Percentiles rank a stretch among this genome's conserved stretches.
phyloP scores from a whole-genome alignment of 2,329 filamentous ascomycete genomes.

The Metarhizium anisopliae region DNA sequence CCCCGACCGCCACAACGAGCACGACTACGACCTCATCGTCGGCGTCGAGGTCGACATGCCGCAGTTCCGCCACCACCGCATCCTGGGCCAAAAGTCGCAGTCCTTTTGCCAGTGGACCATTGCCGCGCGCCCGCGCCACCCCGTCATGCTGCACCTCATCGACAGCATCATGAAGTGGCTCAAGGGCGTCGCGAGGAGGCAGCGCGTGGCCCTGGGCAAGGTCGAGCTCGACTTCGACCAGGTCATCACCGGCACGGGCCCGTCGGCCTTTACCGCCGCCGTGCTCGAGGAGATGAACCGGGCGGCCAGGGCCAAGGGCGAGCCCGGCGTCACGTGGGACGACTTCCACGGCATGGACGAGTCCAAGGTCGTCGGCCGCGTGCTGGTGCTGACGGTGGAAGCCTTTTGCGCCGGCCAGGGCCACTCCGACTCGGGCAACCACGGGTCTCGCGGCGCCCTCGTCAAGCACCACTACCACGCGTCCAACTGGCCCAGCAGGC shows the following conservation, averaged over 20 bases:
- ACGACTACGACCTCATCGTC: slow-evolving; percentile 62
- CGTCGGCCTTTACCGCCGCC: slow-evolving; percentile 59
- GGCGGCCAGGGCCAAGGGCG: slow-evolving; percentile 4
- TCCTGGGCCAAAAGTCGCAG: slow-evolving; percentile 57
- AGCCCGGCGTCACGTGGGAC: slow-evolving; percentile 44
- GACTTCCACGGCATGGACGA: slow-evolving; percentile 57
- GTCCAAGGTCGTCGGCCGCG: slow-evolving; percentile 53
- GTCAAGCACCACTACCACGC: slow-evolving; percentile 71
- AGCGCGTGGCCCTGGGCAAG: slow-evolving; percentile 48
- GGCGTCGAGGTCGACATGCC: slow-evolving; percentile 65
- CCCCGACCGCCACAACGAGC: slow-evolving; percentile 46
- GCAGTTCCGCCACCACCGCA: slow-evolving; percentile 51
- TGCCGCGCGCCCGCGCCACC: slow-evolving; percentile 56
- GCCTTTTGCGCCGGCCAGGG: slow-evolving; percentile 66
- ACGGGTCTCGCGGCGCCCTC: slow-evolving; percentile 54
- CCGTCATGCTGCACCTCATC: slow-evolving; percentile 59
- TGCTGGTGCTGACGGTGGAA: slow-evolving; percentile 61
- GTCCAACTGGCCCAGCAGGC: slow-evolving; percentile 59
- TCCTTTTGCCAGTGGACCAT: slow-evolving; percentile 74
- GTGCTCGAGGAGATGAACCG: slow-evolving; percentile 55
- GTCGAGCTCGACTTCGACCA: slow-evolving; percentile 63
- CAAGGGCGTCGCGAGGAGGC: slow-evolving; percentile 46
- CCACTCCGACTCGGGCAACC: slow-evolving; percentile 64
- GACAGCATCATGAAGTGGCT: slow-evolving; percentile 63
- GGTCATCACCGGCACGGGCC: slow-evolving; percentile 64